phyloP scores from a whole-genome alignment of 2,329 filamentous ascomycete genomes.

The Ustilaginoidea virens region DNA sequence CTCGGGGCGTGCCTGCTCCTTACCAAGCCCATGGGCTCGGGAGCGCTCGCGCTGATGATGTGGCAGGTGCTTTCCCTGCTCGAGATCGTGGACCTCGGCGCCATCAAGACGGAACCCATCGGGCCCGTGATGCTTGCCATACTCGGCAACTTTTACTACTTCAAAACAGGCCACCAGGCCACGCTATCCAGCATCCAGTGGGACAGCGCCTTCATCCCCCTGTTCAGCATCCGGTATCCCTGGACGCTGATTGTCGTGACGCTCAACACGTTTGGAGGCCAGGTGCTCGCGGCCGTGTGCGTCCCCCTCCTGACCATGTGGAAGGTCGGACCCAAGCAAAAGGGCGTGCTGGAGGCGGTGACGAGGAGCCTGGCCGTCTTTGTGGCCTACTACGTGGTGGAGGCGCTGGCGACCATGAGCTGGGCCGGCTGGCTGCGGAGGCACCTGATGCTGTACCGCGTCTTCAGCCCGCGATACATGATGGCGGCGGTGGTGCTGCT shows the following conservation, averaged over 20 bases:
- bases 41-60: slow-evolving; percentile 64
- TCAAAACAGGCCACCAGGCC: slow-evolving; percentile 95
- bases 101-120: slow-evolving; percentile 51
- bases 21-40: slow-evolving; percentile 88
- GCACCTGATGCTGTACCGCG: slow-evolving; percentile 91
- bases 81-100: slow-evolving; percentile 46
- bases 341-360: slow-evolving; percentile 52
- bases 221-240: slow-evolving; percentile 71
- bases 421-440: slow-evolving; percentile 80
- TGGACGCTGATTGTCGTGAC: slow-evolving; percentile 72
- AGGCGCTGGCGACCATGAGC: slow-evolving; percentile 73
- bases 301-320: slow-evolving; percentile 75
- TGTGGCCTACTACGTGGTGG: slow-evolving; percentile 65
- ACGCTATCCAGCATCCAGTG: slow-evolving; percentile 80
- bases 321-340: slow-evolving; percentile 70
- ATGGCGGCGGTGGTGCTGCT: slow-evolving; percentile 56
- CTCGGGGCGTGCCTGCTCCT: slow-evolving; percentile 63
- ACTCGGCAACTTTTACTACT: slow-evolving; percentile 89
- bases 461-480: slow-evolving; percentile 88
- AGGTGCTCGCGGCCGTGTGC: slow-evolving; percentile 66
- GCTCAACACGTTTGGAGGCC: slow-evolving; percentile 79
- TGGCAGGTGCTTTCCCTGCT: slow-evolving; percentile 79
- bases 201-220: slow-evolving; percentile 86
- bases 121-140: slow-evolving; percentile 73
- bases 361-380: slow-evolving; percentile 60